phyloP scores from a whole-genome alignment of 192 early-diverging fungal genomes.

The Umbelopsis vinacea region DNA sequence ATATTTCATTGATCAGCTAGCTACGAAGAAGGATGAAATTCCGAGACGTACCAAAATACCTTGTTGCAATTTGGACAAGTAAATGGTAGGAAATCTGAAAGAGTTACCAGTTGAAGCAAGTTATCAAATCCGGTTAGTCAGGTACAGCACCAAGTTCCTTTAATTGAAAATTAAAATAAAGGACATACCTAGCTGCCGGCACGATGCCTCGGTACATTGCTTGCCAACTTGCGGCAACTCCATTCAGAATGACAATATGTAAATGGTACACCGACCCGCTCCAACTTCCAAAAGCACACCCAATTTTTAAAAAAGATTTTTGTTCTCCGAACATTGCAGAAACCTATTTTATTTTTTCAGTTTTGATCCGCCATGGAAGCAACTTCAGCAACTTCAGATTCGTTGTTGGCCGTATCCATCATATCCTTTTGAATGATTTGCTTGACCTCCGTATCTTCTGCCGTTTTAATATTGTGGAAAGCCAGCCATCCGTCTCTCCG shows the following conservation, averaged over 20 bases:
- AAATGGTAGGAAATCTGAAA: conserved; percentile 54
- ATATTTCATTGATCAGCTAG: background rate
- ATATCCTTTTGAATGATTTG: too few relatives aligned
- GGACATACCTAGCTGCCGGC: conserved; percentile 55
- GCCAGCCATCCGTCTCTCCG: conserved; percentile 38
- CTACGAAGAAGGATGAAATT: background rate
- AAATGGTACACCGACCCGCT: background rate
- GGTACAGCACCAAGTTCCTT: too few relatives aligned
- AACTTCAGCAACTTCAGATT: background rate
- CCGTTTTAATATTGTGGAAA: conserved; percentile 26
- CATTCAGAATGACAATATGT: conserved; percentile 48
- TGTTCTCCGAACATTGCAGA: background rate
- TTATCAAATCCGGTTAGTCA: too few relatives aligned
- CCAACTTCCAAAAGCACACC: background rate
- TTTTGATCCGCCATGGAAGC: background rate
- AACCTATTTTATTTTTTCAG: background rate
- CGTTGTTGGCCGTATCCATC: background rate
- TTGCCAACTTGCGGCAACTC: conserved; percentile 73
- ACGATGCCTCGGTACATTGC: conserved; percentile 63
- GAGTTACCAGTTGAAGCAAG: background rate
- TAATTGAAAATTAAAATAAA: background rate
- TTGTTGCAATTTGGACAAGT: conserved; percentile 60
- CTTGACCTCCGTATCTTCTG: background rate
- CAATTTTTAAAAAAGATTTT: background rate
- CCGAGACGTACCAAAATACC: conserved; percentile 47